phyloP scores from a whole-genome alignment of 495 filamentous ascomycete species.

The Talaromyces nanjingensis region DNA sequence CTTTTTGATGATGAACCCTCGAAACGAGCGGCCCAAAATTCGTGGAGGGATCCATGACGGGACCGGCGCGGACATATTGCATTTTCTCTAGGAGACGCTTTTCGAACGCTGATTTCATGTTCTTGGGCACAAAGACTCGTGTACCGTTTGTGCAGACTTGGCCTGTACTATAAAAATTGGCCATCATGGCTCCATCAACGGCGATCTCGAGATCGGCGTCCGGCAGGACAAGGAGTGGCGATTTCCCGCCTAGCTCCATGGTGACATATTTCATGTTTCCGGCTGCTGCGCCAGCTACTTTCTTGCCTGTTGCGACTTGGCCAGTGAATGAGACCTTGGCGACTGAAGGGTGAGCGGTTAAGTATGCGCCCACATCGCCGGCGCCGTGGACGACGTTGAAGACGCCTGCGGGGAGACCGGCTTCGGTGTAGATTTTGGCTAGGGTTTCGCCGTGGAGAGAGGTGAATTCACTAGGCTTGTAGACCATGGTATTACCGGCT shows the following conservation, averaged over 20 bases:
- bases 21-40: slow-evolving; percentile 76
- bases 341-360: slow-evolving; percentile 60
- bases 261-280: slow-evolving; percentile 81
- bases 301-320: slow-evolving; percentile 70
- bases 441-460: slow-evolving; percentile 63
- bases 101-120: slow-evolving; percentile 59
- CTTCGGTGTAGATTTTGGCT: slow-evolving; percentile 63
- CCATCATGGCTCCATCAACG: slow-evolving; percentile 80
- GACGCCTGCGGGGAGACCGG: slow-evolving; percentile 69
- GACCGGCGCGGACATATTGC: slow-evolving; percentile 56
- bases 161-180: slow-evolving; percentile 76
- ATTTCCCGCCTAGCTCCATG: slow-evolving; percentile 81
- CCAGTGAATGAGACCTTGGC: slow-evolving; percentile 81
- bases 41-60: slow-evolving; percentile 58
- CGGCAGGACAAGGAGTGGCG: slow-evolving; percentile 61
- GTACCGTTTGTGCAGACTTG: slow-evolving; percentile 86
- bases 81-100: slow-evolving; percentile 59
- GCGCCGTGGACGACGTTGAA: slow-evolving; percentile 76
- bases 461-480: slow-evolving; percentile 78
- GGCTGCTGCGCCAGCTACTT: slow-evolving; percentile 62
- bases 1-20: slow-evolving; percentile 60
- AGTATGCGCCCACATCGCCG: slow-evolving; percentile 61
- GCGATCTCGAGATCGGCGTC: slow-evolving; percentile 68
- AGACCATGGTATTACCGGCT: slow-evolving; percentile 81
- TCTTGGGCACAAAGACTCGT: slow-evolving; percentile 62